Evolutionary conservation across 768 basidiomycete genomes (phyloP), one percentile per base, ranked within the genome.

Genomic region (Macrolepiota albuminosa): DNA sequence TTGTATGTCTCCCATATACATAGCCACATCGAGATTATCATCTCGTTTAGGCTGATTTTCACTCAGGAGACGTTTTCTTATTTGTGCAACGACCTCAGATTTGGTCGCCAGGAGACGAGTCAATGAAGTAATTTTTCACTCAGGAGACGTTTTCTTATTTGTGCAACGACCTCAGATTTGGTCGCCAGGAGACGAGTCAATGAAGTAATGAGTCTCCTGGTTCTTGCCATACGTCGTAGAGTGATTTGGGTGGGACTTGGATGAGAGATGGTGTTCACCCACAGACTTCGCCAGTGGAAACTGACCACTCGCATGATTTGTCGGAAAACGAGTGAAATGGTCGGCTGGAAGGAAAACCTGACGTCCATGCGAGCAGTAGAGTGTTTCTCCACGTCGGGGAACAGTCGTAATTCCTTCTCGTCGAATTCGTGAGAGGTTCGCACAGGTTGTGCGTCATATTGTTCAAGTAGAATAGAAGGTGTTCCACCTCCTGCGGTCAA

Each of bases 1-100:
- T 77, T 95, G 91, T 2, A 98, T 83, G 71, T 98, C 95, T 26
- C 91, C 92, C 75, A 95, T 84, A 69, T 96, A 93, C 3, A 94
- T 89, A 11, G 84, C 87, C 26, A 96, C 83, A 63, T 93, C 91
- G 24, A 80, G 71, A 54, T 85, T 82, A 16, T 85, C 82, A 4
- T 78, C 78, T 54, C 77, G 75, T 14, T 72, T 75, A 4, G 68
- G 72, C 16, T 74, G 72, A 43, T 71, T 73, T 7, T 73, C 75
- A 62, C 70, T 82, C 56, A 82, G 71, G 1, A 93, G 77, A 18
- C 95, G 78, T 71, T 96, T 95, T 65, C 85, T 78, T 57, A 95
- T 77, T 65, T 90, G 86, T 2, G 87, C 80, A 36, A 95, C 78
- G 7, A 98, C 89, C 69, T 95, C 89, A 6, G 83, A 85, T 72